A percentile compares a stretch with the other conserved stretches of the same genome.
Evolutionary conservation across 1,284 basidiomycete species (phyloP).

Genomic region (Trichosporon coremiiforme): DNA sequence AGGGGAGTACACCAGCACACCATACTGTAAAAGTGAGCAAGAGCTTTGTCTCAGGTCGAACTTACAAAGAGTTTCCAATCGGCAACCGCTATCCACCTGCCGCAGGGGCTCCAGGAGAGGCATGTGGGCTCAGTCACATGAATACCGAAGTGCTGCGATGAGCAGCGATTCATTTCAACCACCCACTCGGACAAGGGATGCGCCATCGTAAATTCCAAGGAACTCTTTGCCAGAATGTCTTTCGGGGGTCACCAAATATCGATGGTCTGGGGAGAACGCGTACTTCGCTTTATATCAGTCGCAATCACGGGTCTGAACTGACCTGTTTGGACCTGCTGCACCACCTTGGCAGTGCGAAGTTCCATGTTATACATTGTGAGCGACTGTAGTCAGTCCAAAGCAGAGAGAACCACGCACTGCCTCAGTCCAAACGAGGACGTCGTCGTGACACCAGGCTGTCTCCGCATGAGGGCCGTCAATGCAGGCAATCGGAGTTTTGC

Average conservation of each 20-base stretch:
- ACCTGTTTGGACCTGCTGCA: conserved; percentile 33
- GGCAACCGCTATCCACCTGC: conserved; percentile 77
- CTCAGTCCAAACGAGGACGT: conserved; percentile 82
- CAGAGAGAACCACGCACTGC: conserved; percentile 63
- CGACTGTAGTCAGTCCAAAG: conserved; percentile 63
- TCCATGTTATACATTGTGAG: conserved; percentile 75
- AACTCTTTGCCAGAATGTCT: conserved; percentile 85
- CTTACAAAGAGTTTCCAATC: conserved; percentile 75
- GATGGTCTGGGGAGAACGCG: conserved; percentile 73
- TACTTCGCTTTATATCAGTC: conserved; percentile 62
- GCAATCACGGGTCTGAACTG: neutral
- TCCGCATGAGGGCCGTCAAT: conserved; percentile 71
- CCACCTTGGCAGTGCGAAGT: conserved; percentile 22
- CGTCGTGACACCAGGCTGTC: conserved; percentile 80
- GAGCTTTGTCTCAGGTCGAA: neutral
- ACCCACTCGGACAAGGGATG: conserved; percentile 72
- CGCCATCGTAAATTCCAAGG: conserved; percentile 76
- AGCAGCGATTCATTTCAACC: neutral
- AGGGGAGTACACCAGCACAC: conserved; percentile 72
- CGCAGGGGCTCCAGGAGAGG: conserved; percentile 76
- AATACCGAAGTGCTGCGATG: conserved; percentile 71
- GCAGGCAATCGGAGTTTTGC: conserved; percentile 67
- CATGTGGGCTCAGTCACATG: conserved; percentile 73
- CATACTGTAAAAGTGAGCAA: conserved; percentile 64
- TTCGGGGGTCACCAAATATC: conserved; percentile 78